Evolutionary conservation across 257 asterid species (phyloP), one percentile per base, ranked within the genome.

Genomic region (Lavandula angustifolia): DNA sequence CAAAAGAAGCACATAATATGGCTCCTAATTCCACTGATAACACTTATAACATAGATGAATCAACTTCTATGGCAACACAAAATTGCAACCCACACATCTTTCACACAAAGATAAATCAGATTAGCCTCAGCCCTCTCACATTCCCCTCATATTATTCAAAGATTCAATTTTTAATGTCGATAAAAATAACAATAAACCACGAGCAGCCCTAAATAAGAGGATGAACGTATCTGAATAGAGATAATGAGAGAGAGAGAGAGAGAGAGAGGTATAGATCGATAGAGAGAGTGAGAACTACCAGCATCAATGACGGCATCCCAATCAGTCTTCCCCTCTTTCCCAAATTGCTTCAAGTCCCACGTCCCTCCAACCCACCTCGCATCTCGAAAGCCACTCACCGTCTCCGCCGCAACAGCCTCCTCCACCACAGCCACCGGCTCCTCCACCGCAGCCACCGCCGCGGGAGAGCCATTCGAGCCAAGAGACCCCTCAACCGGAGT

Each of bases 301-400:
- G 99, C 97, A 79, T 87, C 97, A 79, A 94, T 90, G 55, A 90
- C 89, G 65, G 90, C 89, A 81, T 90, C 95, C 99, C 99, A 94
- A 55, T 86, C 62, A 46, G 89, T 83, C 65, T 68, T 73, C 6
- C 99, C 94, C 46, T 80, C 82, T 65, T 79, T 86, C 66, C 62
- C 77, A 46, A 94, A 94, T 82, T 82, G 78, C 68, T 73, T 75
- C 82, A 94, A 78, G 62, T 94, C 96, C 97, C 99, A 94, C 8
- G 95, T 94, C 67, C 99, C 97, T 32, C 75, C 81, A 31, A 85
- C 75, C 99, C 99, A 94, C 57, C 82, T 84, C 54, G 75, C 66
- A 68, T 94, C 91, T 71, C 74, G 51, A 79, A 84, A 87, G 18
- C 64, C 32, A 64, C 4, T 77, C 66, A 27, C 73, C 56, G 60